phyloP scores from a whole-genome alignment of 495 filamentous ascomycete species.

The Penicillium egyptiacum region DNA sequence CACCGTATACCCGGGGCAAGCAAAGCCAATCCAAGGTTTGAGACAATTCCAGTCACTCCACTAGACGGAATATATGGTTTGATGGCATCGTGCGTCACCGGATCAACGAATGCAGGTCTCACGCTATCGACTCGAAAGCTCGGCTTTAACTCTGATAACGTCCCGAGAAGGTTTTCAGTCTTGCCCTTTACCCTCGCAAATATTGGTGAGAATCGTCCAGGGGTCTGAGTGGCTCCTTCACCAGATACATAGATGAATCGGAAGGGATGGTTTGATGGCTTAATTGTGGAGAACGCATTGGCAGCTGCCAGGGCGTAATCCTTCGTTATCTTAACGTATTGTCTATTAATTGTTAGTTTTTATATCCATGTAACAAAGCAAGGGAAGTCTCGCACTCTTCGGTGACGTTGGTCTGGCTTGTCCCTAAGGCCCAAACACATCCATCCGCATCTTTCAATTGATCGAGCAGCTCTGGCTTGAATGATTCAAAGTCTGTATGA shows the following conservation, averaged over 20 bases:
- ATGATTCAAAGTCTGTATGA: constrained; percentile 63
- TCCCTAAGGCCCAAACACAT: constrained; percentile 71
- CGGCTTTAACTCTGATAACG: constrained; percentile 45
- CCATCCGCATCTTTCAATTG: constrained; percentile 63
- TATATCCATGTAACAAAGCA: background rate
- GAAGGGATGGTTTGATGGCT: constrained; percentile 42
- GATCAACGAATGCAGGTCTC: constrained; percentile 56
- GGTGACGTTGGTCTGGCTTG: constrained; percentile 55
- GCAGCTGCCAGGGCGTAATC: constrained; percentile 63
- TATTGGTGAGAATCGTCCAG: constrained; percentile 51
- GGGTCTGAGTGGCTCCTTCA: constrained; percentile 48
- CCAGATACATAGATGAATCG: constrained; percentile 72
- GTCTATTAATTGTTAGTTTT: constrained; percentile 37
- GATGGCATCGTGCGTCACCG: constrained; percentile 46
- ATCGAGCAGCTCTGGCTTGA: constrained; percentile 53
- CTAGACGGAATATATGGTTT: constrained; percentile 38
- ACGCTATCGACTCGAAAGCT: constrained; percentile 49
- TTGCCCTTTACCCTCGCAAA: constrained; percentile 65
- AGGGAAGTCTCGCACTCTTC: constrained; percentile 50
- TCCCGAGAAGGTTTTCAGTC: constrained; percentile 54
- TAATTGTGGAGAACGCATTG: constrained; percentile 55
- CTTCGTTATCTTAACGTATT: constrained; percentile 67
- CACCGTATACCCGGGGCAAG: constrained; percentile 11
- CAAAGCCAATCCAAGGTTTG: constrained; percentile 1
- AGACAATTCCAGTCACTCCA: background rate